Evolutionary conservation across 2,329 filamentous ascomycete species (phyloP).

Genomic region (Drechslerella coelobrocha): DNA sequence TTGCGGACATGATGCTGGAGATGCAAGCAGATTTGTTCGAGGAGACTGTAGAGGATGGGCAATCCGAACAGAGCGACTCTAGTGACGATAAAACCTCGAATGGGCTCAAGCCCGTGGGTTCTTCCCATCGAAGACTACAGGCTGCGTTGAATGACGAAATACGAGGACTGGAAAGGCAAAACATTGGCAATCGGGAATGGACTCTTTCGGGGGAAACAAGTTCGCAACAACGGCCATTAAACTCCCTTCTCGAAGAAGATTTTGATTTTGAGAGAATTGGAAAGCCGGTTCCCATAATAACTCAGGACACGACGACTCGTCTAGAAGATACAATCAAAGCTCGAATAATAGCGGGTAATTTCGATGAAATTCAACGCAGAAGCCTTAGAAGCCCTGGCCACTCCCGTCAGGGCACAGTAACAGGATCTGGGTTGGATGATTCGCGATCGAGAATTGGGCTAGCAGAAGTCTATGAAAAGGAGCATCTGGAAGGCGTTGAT

Average conservation of each 20-base stretch:
- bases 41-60: neutral
- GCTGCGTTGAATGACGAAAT: slow-evolving; percentile 89
- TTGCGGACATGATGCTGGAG: slow-evolving; percentile 73
- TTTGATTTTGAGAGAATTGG: slow-evolving; percentile 94
- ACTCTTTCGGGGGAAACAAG: slow-evolving; percentile 85
- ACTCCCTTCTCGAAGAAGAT: slow-evolving; percentile 92
- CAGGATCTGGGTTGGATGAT: slow-evolving; percentile 75
- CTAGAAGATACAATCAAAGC: slow-evolving; percentile 95
- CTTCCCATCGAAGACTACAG: slow-evolving; percentile 84
- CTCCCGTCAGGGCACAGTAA: slow-evolving; percentile 68
- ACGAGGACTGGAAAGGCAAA: slow-evolving; percentile 83
- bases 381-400: slow-evolving; percentile 66
- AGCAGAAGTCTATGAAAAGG: slow-evolving; percentile 92
- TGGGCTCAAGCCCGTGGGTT: slow-evolving; percentile 72
- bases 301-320: slow-evolving; percentile 84
- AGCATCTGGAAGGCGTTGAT: slow-evolving; percentile 79
- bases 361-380: slow-evolving; percentile 84
- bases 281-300: slow-evolving; percentile 93
- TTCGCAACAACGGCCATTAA: slow-evolving; percentile 80
- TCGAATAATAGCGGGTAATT: slow-evolving; percentile 85
- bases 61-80: slow-evolving; percentile 65
- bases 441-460: slow-evolving; percentile 85
- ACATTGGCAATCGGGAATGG: slow-evolving; percentile 90
- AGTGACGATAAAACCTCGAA: slow-evolving; percentile 71
- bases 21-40: slow-evolving; percentile 92